Conservation (phyloP, 2,329 filamentous ascomycete species). For the Botrytis cinerea region DNA sequence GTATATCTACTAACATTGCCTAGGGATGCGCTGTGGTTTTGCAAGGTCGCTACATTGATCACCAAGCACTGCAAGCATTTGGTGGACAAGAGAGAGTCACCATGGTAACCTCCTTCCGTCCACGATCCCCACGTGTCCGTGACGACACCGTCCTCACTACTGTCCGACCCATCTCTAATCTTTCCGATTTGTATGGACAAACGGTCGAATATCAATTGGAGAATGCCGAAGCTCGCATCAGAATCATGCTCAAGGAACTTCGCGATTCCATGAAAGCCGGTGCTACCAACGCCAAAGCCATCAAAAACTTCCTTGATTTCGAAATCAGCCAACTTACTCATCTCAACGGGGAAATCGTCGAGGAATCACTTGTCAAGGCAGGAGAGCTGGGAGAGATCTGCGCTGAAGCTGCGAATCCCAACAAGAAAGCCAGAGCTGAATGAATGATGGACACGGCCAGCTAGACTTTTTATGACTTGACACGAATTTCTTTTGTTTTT, state of each 20-base stretch:
- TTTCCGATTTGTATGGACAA: constrained; percentile 45
- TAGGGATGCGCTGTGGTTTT: constrained; percentile 48
- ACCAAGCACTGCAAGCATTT: constrained; percentile 47
- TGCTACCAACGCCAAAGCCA: constrained; percentile 41
- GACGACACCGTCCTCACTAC: constrained; percentile 47
- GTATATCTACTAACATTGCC: constrained; percentile 22
- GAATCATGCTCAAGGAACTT: constrained; percentile 42
- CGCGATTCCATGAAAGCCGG: constrained; percentile 43
- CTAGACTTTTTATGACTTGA: neutral
- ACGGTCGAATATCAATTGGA: constrained; percentile 45
- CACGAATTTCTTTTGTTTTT: constrained; percentile 27
- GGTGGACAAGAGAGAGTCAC: constrained; percentile 49
- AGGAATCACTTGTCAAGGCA: constrained; percentile 38
- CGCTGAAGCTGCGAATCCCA: constrained; percentile 30
- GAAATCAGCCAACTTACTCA: constrained; percentile 40
- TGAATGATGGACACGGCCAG: constrained; percentile 9
- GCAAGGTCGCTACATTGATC: constrained; percentile 50
- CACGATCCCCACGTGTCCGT: constrained; percentile 44
- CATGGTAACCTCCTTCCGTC: constrained; percentile 50
- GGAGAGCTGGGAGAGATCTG: constrained; percentile 39
- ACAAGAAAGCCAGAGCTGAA: constrained; percentile 32
- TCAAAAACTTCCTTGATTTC: constrained; percentile 44
- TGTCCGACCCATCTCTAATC: constrained; percentile 44
- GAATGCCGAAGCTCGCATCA: constrained; percentile 43
- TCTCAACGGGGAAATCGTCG: constrained; percentile 42